phyloP scores from a whole-genome alignment of 108 stramenopile species.

The Pelagomonas calceolata region DNA sequence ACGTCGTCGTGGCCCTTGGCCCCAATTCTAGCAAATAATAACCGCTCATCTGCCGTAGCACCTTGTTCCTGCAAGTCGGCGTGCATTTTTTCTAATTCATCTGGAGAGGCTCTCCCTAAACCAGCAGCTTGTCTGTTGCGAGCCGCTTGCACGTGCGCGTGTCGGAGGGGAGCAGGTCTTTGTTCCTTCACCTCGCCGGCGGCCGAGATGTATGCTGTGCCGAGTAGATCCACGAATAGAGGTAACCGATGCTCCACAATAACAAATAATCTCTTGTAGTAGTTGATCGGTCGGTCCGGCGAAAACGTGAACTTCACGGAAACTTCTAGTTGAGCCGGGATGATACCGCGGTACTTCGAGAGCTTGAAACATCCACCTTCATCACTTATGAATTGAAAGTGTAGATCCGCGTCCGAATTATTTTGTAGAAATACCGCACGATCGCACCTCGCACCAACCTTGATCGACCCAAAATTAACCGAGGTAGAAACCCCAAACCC shows the following conservation, averaged over 20 bases:
- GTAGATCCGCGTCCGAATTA: conserved; percentile 3
- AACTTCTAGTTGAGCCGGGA: conserved; percentile 36
- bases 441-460: conserved; percentile 17
- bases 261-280: conserved; percentile 45
- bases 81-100: conserved; percentile 10
- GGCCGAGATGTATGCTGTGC: conserved; percentile 37
- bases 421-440: conserved; percentile 21
- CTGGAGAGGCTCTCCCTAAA: conserved; percentile 11
- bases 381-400: conserved; percentile 22
- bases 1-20: conserved; percentile 1
- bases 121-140: conserved; percentile 16
- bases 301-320: conserved; percentile 30
- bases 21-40: conserved; percentile 7
- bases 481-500: conserved; percentile 23
- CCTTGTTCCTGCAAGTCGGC: conserved; percentile 6
- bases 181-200: conserved; percentile 44
- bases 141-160: conserved; percentile 46
- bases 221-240: conserved; percentile 38
- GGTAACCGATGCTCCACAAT: conserved; percentile 38
- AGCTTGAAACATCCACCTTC: conserved; percentile 35
- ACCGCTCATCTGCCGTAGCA: neutral
- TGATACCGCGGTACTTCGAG: conserved; percentile 23
- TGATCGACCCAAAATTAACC: conserved; percentile 41
- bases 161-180: conserved; percentile 46
- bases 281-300: conserved; percentile 35